A percentile compares a stretch with the other conserved stretches of the same genome.
Conservation (phyloP, 1,284 basidiomycete genomes). For the Ustilago curta region DNA sequence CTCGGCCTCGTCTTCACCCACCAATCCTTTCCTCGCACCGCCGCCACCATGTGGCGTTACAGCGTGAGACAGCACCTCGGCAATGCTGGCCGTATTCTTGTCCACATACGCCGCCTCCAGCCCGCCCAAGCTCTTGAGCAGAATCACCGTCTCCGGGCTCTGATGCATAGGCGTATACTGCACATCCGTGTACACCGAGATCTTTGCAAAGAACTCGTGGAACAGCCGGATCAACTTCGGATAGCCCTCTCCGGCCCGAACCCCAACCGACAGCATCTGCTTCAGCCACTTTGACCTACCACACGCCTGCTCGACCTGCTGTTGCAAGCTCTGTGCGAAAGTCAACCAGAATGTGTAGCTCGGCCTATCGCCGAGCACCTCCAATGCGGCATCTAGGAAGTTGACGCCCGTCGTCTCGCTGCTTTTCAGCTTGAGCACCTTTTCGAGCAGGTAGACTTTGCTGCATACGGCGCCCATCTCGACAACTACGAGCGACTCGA, state of each 20-base stretch:
- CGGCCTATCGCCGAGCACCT: slow-evolving; percentile 88
- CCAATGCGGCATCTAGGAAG: slow-evolving; percentile 79
- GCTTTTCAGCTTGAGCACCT: slow-evolving; percentile 86
- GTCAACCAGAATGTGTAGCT: slow-evolving; percentile 91
- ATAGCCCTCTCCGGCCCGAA: slow-evolving; percentile 71
- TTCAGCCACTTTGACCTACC: slow-evolving; percentile 84
- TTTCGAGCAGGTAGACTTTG: slow-evolving; percentile 92
- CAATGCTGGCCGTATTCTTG: slow-evolving; percentile 80
- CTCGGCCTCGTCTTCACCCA: slow-evolving; percentile 15
- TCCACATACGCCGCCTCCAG: slow-evolving; percentile 88
- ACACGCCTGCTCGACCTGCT: slow-evolving; percentile 79
- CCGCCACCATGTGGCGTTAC: neutral
- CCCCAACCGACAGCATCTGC: slow-evolving; percentile 81
- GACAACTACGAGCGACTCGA: slow-evolving; percentile 81
- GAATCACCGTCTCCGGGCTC: slow-evolving; percentile 89
- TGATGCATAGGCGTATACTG: slow-evolving; percentile 84
- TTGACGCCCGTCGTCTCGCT: slow-evolving; percentile 75
- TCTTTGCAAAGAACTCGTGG: slow-evolving; percentile 94
- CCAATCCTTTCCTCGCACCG: neutral
- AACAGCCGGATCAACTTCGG: slow-evolving; percentile 86
- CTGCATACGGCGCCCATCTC: slow-evolving; percentile 82
- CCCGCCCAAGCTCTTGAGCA: slow-evolving; percentile 82
- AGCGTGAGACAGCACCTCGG: slow-evolving; percentile 77
- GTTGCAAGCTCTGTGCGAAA: slow-evolving; percentile 73
- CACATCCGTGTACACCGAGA: slow-evolving; percentile 92